A percentile compares a stretch with the other conserved stretches of the same genome.
Evolutionary conservation across 2,329 filamentous ascomycete genomes (phyloP).

Genomic region (Aureobasidium sp.): DNA sequence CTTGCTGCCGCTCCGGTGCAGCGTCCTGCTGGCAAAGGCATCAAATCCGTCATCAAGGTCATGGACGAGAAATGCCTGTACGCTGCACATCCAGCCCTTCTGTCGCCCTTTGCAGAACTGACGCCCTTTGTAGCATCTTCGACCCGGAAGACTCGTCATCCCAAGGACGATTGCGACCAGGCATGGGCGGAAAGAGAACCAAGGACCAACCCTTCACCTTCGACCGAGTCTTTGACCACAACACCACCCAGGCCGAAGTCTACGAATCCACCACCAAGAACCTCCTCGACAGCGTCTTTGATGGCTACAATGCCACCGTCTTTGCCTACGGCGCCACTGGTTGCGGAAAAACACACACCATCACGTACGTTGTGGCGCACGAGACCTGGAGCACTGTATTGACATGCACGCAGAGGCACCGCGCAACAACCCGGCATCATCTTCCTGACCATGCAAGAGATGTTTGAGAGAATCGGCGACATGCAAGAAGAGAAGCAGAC

Average conservation of each 20-base stretch:
- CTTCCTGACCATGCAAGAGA: slow-evolving; percentile 96
- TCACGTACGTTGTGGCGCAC: slow-evolving; percentile 38
- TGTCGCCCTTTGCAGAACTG: not conserved
- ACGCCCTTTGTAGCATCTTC: slow-evolving; percentile 62
- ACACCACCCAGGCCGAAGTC: slow-evolving; percentile 82
- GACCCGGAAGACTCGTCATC: slow-evolving; percentile 94
- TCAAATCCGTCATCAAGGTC: slow-evolving; percentile 89
- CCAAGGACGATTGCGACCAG: slow-evolving; percentile 77
- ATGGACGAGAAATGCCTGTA: slow-evolving; percentile 95
- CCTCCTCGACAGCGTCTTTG: slow-evolving; percentile 88
- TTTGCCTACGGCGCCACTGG: slow-evolving; percentile 98
- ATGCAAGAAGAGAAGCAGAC: slow-evolving; percentile 77
- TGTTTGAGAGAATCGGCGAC: slow-evolving; percentile 94
- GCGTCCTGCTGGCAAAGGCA: slow-evolving; percentile 76
- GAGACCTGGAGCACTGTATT: slow-evolving; percentile 22
- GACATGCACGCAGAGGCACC: slow-evolving; percentile 51
- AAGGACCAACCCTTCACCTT: slow-evolving; percentile 98
- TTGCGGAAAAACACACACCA: slow-evolving; percentile 97
- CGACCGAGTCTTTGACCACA: slow-evolving; percentile 94
- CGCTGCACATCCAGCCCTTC: slow-evolving; percentile 28
- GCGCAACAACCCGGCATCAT: slow-evolving; percentile 92
- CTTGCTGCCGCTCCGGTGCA: slow-evolving; percentile 74
- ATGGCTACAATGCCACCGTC: slow-evolving; percentile 97
- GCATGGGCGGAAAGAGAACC: slow-evolving; percentile 80
- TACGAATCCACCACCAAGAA: slow-evolving; percentile 87